Evolutionary conservation across 768 basidiomycete species (phyloP).

Genomic region (Rhodotorula diobovata): DNA sequence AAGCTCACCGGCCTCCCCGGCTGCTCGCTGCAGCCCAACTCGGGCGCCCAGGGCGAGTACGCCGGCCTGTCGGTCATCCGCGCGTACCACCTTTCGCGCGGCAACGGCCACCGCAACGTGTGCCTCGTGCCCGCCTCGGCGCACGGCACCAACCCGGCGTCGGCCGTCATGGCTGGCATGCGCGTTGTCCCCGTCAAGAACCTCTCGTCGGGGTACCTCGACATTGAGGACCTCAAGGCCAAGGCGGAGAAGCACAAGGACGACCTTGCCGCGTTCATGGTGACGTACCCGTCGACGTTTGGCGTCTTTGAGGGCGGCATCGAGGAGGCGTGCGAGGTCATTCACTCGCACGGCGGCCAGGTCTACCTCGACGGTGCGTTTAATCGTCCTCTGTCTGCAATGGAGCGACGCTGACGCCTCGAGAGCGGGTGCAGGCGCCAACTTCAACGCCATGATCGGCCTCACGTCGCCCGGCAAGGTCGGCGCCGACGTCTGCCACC

Average conservation of each 20-base stretch:
- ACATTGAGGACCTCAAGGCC: conserved; percentile 72
- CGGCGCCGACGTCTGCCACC: conserved; percentile 93
- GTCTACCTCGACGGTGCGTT: conserved; percentile 79
- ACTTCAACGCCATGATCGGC: conserved; percentile 41
- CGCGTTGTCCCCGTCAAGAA: conserved; percentile 96
- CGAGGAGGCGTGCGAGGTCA: conserved; percentile 77
- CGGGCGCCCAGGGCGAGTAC: conserved; percentile 96
- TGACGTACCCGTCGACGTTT: conserved; percentile 67
- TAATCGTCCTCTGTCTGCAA: not conserved
- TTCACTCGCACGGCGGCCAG: conserved; percentile 87
- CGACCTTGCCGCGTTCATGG: conserved; percentile 93
- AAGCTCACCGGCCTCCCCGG: conserved; percentile 94
- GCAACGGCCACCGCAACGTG: conserved; percentile 77
- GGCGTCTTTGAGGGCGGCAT: conserved; percentile 92
- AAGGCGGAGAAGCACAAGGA: conserved; percentile 91
- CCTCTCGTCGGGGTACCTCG: conserved; percentile 76
- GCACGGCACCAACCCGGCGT: conserved; percentile 97
- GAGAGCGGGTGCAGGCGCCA: conserved; percentile 9
- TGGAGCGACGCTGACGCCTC: not conserved
- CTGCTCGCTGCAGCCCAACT: conserved; percentile 96
- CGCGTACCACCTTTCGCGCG: conserved; percentile 86
- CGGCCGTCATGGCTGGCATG: conserved; percentile 93
- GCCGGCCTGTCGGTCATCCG: conserved; percentile 90
- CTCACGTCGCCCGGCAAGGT: conserved; percentile 59
- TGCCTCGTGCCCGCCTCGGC: conserved; percentile 74